Conservation (phyloP, 805 yeast genomes). For the Pichia nanzhaoensis region DNA sequence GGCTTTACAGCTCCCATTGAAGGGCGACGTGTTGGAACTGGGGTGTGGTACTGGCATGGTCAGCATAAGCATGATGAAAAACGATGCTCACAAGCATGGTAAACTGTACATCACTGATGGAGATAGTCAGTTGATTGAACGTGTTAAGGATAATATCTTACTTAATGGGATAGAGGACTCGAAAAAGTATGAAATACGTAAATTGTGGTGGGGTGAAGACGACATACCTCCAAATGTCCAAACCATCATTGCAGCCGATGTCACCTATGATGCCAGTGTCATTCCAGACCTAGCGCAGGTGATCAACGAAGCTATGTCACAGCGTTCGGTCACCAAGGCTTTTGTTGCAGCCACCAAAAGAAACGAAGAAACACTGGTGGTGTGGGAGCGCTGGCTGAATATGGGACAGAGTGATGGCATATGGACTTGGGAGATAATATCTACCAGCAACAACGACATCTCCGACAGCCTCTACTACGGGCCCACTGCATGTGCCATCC, state of each 20-base stretch:
- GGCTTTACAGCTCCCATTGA: neutral
- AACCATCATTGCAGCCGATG: conserved; percentile 75
- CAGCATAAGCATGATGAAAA: conserved; percentile 39
- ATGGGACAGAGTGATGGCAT: conserved; percentile 21
- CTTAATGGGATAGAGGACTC: conserved; percentile 32
- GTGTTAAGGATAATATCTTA: conserved; percentile 37
- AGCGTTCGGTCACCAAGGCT: conserved; percentile 20
- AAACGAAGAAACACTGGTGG: conserved; percentile 43
- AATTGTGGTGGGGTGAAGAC: conserved; percentile 57
- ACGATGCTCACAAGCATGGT: conserved; percentile 3
- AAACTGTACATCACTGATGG: conserved; percentile 59
- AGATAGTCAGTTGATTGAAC: conserved; percentile 46
- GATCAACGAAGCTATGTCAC: conserved; percentile 33
- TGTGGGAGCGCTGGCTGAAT: conserved; percentile 35
- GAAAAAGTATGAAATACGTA: conserved; percentile 26
- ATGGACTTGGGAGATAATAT: conserved; percentile 25
- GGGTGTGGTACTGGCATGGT: conserved; percentile 92
- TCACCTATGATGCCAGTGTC: conserved; percentile 68
- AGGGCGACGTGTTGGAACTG: conserved; percentile 47
- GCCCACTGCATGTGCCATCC: neutral
- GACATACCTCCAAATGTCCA: conserved; percentile 37
- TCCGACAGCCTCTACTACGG: neutral
- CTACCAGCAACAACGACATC: neutral
- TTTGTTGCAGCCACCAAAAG: conserved; percentile 71
- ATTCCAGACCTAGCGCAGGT: conserved; percentile 50